Conservation (phyloP, 2,329 filamentous ascomycete species). For the Raffaelea deltoideospora region DNA sequence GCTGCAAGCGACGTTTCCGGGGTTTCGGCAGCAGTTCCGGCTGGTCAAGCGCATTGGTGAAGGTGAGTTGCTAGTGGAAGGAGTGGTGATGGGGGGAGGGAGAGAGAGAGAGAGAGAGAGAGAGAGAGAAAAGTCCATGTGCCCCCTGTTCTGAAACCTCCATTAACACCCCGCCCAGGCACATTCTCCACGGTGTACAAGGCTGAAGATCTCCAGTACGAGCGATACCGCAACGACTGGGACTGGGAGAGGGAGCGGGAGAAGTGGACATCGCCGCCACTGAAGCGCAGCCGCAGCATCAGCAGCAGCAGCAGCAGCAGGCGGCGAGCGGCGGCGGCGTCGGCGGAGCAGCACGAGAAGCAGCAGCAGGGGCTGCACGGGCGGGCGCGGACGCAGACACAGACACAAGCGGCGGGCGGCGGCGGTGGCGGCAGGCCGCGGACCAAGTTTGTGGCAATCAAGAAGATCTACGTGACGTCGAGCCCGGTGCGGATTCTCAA, state of each 20-base stretch:
- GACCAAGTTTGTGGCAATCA: conserved; percentile 81
- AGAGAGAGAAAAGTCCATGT: no score
- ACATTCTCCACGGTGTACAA: conserved; percentile 99
- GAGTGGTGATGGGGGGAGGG: not conserved
- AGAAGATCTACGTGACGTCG: conserved; percentile 98
- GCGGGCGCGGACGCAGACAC: no score
- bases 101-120: not conserved
- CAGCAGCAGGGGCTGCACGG: no score
- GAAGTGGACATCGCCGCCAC: conserved; percentile 54
- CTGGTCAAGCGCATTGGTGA: conserved; percentile 95
- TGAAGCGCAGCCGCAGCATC: no score
- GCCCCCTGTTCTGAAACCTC: not conserved
- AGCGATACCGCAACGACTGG: conserved; percentile 75
- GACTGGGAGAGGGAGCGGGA: conserved; percentile 54
- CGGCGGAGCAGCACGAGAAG: not conserved
- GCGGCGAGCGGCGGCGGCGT: not conserved
- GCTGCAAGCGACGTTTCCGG: conserved; percentile 67
- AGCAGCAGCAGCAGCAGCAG: conserved; percentile 21
- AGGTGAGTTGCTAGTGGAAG: conserved; percentile 35
- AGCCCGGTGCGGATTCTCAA: conserved; percentile 89
- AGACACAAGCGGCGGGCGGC: no score
- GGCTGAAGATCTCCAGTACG: conserved; percentile 80
- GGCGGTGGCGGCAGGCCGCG: conserved; percentile 20
- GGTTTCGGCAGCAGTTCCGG: conserved; percentile 71
- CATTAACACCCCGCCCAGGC: conserved; percentile 35